Percentiles rank a stretch among this genome's conserved stretches.
These are phyloP conservation scores for Monosporozyma solicola DNA, from an alignment of 805 yeast species.

Conservation along the genomic window DNA sequence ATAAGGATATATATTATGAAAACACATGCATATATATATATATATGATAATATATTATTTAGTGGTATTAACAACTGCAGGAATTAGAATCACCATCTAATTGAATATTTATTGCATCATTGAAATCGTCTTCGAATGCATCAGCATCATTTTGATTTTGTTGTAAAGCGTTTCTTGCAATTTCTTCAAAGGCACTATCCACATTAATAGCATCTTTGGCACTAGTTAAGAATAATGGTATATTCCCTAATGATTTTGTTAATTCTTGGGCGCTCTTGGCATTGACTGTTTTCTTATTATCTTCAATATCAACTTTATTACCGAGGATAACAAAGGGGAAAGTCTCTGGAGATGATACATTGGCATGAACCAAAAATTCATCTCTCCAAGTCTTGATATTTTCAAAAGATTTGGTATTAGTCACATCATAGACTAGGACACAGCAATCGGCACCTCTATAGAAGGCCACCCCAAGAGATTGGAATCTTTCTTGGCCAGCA, in stretches of 20 bases:
- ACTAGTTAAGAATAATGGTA: slow-evolving; percentile 94
- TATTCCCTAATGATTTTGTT: slow-evolving; percentile 57
- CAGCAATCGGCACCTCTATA: slow-evolving; percentile 98
- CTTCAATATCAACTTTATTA: slow-evolving; percentile 91
- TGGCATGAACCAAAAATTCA: slow-evolving; percentile 88
- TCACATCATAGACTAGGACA: slow-evolving; percentile 90
- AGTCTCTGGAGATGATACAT: slow-evolving; percentile 85
- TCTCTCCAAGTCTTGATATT: slow-evolving; percentile 88
- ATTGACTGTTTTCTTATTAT: slow-evolving; percentile 66
- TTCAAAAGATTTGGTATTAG: slow-evolving; percentile 88
- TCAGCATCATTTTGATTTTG: slow-evolving; percentile 66
- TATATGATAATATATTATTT: neutral
- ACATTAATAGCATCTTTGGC: slow-evolving; percentile 95
- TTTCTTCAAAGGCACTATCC: slow-evolving; percentile 90
- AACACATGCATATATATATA: neutral
- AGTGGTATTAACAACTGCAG: slow-evolving; percentile 52
- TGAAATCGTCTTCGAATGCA: slow-evolving; percentile 86
- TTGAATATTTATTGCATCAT: slow-evolving; percentile 92
- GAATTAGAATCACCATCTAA: slow-evolving; percentile 71
- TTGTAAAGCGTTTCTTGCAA: slow-evolving; percentile 90
- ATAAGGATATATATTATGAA: neutral
- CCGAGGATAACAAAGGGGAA: slow-evolving; percentile 95
- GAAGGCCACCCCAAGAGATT: slow-evolving; percentile 92
- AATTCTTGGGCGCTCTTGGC: slow-evolving; percentile 51
- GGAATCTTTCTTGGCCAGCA: slow-evolving; percentile 97